phyloP scores from a whole-genome alignment of 495 filamentous ascomycete genomes.

The Aspergillus olivimuriae region DNA sequence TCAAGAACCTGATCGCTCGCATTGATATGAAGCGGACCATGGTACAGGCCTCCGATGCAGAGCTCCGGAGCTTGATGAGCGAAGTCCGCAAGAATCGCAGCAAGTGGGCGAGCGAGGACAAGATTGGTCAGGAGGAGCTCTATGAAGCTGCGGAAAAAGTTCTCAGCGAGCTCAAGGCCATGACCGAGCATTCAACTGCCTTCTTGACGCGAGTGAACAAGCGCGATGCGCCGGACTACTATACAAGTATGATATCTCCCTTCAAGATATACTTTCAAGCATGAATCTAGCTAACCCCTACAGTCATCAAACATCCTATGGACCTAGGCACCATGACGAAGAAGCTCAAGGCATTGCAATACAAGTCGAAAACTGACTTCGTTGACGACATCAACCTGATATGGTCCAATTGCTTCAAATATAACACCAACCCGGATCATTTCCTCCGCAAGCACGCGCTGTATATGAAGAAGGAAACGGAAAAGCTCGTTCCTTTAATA shows the following conservation, averaged over 20 bases:
- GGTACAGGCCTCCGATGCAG: constrained; percentile 85
- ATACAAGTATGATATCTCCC: constrained; percentile 55
- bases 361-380: constrained; percentile 93
- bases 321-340: constrained; percentile 97
- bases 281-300: constrained; percentile 13
- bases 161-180: constrained; percentile 88
- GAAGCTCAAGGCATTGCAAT: constrained; percentile 80
- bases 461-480: constrained; percentile 92
- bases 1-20: constrained; percentile 92
- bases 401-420: constrained; percentile 92
- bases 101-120: constrained; percentile 98
- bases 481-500: constrained; percentile 90
- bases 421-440: constrained; percentile 86
- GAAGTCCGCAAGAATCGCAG: constrained; percentile 96
- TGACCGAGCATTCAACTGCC: constrained; percentile 90
- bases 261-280: no score
- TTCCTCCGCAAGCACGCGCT: constrained; percentile 88
- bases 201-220: constrained; percentile 93
- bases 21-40: constrained; percentile 87
- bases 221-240: constrained; percentile 93
- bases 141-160: constrained; percentile 97
- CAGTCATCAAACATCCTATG: constrained; percentile 97
- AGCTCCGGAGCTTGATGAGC: constrained; percentile 85
- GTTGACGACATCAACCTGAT: constrained; percentile 90
- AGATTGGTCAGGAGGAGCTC: constrained; percentile 92